Conservation (phyloP, 2,329 filamentous ascomycete species). For the Incumbomyces lentus region DNA sequence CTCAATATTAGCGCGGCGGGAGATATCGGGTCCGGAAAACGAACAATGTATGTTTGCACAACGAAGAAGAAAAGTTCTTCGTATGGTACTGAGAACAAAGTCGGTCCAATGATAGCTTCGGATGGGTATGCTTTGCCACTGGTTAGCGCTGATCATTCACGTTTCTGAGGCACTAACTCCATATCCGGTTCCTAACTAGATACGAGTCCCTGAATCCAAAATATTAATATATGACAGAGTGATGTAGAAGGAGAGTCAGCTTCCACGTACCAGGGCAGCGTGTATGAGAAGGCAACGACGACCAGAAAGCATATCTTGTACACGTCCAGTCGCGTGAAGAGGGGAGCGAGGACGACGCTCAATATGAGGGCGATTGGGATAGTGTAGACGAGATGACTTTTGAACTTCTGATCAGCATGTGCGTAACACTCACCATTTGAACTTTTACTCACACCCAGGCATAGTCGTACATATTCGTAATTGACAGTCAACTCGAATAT, state of each 20-base stretch:
- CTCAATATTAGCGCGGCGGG: not conserved
- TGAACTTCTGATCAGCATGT: conserved; percentile 5
- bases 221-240: not conserved
- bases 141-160: conserved; percentile 7
- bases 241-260: not conserved
- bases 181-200: conserved; percentile 56
- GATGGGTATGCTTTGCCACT: conserved; percentile 49
- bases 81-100: conserved; percentile 53
- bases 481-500: not conserved
- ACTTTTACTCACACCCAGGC: conserved; percentile 46
- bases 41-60: conserved; percentile 59
- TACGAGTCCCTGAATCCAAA: conserved; percentile 48
- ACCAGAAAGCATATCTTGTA: conserved; percentile 54
- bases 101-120: conserved; percentile 53
- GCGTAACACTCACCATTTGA: not conserved
- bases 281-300: conserved; percentile 54
- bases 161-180: conserved; percentile 35
- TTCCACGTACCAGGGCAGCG: conserved; percentile 51
- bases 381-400: conserved; percentile 57
- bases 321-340: conserved; percentile 51
- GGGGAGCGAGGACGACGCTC: conserved; percentile 49
- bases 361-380: conserved; percentile 53
- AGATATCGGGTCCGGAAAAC: conserved; percentile 1
- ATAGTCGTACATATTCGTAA: conserved; percentile 37
- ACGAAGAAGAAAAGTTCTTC: conserved; percentile 72